These are phyloP conservation scores for Linderina pennispora DNA, from an alignment of 192 early-diverging fungal species.

Conservation along the genomic window DNA sequence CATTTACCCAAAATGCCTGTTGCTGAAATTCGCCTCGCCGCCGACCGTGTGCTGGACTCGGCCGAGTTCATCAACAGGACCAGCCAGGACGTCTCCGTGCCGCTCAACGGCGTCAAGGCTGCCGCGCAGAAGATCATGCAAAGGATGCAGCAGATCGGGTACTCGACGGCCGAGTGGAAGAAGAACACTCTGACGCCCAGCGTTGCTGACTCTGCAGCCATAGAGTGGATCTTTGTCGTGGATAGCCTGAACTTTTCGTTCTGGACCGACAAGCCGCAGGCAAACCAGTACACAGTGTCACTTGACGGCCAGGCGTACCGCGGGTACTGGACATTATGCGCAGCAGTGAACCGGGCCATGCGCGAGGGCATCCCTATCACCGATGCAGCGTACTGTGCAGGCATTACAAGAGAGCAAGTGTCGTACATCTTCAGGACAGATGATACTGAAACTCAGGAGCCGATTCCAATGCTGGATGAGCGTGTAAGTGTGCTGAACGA, in stretches of 20 bases:
- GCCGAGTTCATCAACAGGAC: slow-evolving; percentile 38
- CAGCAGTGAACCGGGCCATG: slow-evolving; percentile 64
- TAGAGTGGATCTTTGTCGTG: slow-evolving; percentile 79
- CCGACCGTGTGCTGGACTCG: slow-evolving; percentile 27
- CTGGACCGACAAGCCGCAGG: slow-evolving; percentile 53
- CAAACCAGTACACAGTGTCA: slow-evolving; percentile 54
- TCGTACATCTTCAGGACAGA: slow-evolving; percentile 59
- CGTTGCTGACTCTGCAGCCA: slow-evolving; percentile 45
- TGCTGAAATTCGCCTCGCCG: background rate
- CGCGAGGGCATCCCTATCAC: slow-evolving; percentile 57
- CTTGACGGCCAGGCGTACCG: slow-evolving; percentile 53
- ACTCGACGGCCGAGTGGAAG: slow-evolving; percentile 59
- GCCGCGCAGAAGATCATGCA: slow-evolving; percentile 55
- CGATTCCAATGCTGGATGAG: slow-evolving; percentile 56
- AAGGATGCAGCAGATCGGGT: slow-evolving; percentile 55
- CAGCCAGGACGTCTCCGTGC: slow-evolving; percentile 58
- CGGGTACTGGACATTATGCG: slow-evolving; percentile 82
- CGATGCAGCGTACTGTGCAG: slow-evolving; percentile 48
- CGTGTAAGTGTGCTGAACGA: slow-evolving; percentile 58
- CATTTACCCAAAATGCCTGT: no score
- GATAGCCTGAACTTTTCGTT: slow-evolving; percentile 86
- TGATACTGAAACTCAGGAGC: slow-evolving; percentile 33
- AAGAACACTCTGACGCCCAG: slow-evolving; percentile 59
- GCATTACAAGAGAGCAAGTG: slow-evolving; percentile 37
- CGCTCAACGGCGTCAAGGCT: slow-evolving; percentile 39